These are phyloP conservation scores for Metarhizium anisopliae DNA, from an alignment of 2,329 filamentous ascomycete genomes.

Conservation along the genomic window DNA sequence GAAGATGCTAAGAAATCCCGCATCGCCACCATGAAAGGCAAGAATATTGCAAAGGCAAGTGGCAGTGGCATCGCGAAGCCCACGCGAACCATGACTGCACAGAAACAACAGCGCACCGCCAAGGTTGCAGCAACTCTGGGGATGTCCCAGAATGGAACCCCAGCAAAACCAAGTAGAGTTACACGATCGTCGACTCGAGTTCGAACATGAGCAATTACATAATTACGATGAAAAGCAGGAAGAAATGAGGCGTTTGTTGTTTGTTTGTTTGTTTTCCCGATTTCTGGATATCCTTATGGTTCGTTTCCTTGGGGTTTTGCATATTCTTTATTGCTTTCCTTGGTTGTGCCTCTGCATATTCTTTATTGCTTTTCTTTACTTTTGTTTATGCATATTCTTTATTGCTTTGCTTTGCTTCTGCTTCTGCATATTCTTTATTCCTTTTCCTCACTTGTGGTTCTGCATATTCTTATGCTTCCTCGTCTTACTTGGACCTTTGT, in stretches of 20 bases:
- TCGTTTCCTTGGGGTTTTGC: too few relatives aligned
- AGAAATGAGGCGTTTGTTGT: background rate
- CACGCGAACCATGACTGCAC: constrained; percentile 9
- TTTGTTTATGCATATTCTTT: background rate
- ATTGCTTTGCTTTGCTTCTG: background rate
- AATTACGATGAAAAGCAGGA: background rate
- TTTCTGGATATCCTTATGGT: too few relatives aligned
- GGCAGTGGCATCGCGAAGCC: constrained; percentile 22
- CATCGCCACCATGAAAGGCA: constrained; percentile 10
- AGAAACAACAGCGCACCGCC: constrained; percentile 18
- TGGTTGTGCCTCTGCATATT: background rate
- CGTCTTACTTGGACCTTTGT: background rate
- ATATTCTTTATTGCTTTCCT: background rate
- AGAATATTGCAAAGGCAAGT: constrained; percentile 14
- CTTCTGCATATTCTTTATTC: background rate
- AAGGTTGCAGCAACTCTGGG: constrained; percentile 23
- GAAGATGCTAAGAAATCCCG: constrained; percentile 14
- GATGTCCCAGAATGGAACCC: constrained; percentile 25
- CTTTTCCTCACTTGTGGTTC: background rate
- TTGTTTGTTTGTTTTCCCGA: background rate
- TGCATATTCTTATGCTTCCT: background rate
- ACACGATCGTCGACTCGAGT: constrained; percentile 17
- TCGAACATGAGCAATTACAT: constrained; percentile 1
- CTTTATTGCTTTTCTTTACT: background rate
- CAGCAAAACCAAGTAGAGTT: constrained; percentile 21